phyloP scores from a whole-genome alignment of 2,329 filamentous ascomycete species.

The Aureobasidium melanogenum region DNA sequence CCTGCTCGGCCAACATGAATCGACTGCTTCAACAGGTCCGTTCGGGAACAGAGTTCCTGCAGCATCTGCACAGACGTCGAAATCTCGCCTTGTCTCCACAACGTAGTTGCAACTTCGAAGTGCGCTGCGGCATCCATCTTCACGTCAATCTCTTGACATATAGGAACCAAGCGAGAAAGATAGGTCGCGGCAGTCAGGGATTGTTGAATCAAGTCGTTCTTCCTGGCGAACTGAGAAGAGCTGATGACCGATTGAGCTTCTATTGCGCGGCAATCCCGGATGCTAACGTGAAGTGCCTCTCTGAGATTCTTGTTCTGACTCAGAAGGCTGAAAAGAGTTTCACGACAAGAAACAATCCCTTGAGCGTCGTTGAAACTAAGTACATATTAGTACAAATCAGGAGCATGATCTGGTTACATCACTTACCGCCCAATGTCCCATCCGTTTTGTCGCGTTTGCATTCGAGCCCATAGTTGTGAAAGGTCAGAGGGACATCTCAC shows the following conservation, averaged over 20 bases:
- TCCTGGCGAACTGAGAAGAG: slow-evolving; percentile 66
- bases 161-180: slow-evolving; percentile 65
- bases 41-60: slow-evolving; percentile 57
- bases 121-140: slow-evolving; percentile 68
- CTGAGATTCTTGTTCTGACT: slow-evolving; percentile 60
- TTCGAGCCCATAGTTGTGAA: slow-evolving; percentile 50
- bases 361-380: slow-evolving; percentile 67
- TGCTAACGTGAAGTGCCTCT: slow-evolving; percentile 50
- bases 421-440: slow-evolving; percentile 71
- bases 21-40: slow-evolving; percentile 57
- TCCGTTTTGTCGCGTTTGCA: slow-evolving; percentile 60
- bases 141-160: slow-evolving; percentile 62
- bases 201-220: slow-evolving; percentile 75
- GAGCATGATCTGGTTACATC: too few relatives aligned
- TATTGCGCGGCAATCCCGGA: slow-evolving; percentile 55
- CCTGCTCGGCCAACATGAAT: slow-evolving; percentile 67
- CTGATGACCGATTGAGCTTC: slow-evolving; percentile 71
- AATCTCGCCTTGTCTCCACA: slow-evolving; percentile 93
- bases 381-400: background rate
- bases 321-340: slow-evolving; percentile 72
- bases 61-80: slow-evolving; percentile 83
- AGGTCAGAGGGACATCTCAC: slow-evolving; percentile 48
- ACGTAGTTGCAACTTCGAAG: slow-evolving; percentile 75
- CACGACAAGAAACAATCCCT: slow-evolving; percentile 71
- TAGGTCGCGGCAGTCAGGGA: slow-evolving; percentile 78